Evolutionary conservation across 176 grass and related monocot species (phyloP).

Genomic region (Chloris gayana): DNA sequence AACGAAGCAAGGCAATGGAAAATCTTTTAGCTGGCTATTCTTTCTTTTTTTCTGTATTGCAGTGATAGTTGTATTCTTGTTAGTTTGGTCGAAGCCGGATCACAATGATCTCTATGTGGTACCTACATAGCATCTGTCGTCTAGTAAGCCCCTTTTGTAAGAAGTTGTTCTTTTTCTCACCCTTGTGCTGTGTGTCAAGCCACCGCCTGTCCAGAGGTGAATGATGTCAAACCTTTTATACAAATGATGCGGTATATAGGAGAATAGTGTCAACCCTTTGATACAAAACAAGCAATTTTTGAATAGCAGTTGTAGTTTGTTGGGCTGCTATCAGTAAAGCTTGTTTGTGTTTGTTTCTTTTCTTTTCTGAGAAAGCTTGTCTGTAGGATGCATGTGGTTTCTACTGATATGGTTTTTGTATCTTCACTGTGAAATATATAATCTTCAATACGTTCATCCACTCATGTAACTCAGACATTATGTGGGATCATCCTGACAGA

Average conservation of each 20-base stretch:
- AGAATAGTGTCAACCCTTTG: slow-evolving; percentile 26
- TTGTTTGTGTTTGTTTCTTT: no score
- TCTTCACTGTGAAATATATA: background rate
- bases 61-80: slow-evolving; percentile 11
- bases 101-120: slow-evolving; percentile 37
- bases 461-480: background rate
- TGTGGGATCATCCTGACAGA: no score
- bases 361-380: background rate
- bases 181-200: slow-evolving; percentile 22
- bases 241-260: slow-evolving; percentile 6
- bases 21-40: background rate
- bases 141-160: background rate
- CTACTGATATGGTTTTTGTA: background rate
- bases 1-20: slow-evolving; percentile 28
- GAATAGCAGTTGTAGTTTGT: background rate
- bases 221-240: background rate
- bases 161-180: background rate
- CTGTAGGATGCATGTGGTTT: background rate
- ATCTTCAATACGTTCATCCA: background rate
- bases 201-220: slow-evolving; percentile 7
- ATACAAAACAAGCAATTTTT: background rate
- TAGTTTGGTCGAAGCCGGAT: slow-evolving; percentile 46
- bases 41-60: slow-evolving; percentile 28
- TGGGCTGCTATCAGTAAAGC: background rate
- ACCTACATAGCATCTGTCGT: slow-evolving; percentile 37